A percentile compares a stretch with the other conserved stretches of the same genome.
Evolutionary conservation across 1,139 yeast species (phyloP).

Genomic region (Entelexis sorbosivorans): DNA sequence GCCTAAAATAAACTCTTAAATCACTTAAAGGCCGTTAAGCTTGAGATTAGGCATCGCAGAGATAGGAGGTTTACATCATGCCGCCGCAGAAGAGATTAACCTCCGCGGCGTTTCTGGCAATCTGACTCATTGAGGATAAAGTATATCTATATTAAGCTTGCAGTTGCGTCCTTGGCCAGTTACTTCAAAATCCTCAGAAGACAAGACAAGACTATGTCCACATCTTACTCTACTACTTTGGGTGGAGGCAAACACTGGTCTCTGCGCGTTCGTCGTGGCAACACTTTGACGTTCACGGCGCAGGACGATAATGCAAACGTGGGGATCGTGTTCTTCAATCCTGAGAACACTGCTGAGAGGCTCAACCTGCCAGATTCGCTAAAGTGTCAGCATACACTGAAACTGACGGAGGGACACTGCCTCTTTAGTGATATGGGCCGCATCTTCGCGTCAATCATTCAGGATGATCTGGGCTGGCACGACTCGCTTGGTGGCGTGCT

Average conservation of each 20-base stretch:
- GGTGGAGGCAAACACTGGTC: constrained; percentile 16
- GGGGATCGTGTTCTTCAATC: constrained; percentile 14
- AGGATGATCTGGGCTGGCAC: constrained; percentile 14
- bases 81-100: too few species aligned
- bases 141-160: too few species aligned
- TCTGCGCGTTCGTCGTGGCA: constrained; percentile 9
- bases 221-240: constrained; percentile 1
- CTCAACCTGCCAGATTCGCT: constrained; percentile 13
- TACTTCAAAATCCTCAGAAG: too few species aligned
- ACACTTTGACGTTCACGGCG: constrained; percentile 13
- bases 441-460: constrained; percentile 10
- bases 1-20: too few species aligned
- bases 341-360: constrained; percentile 11
- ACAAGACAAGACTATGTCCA: too few species aligned
- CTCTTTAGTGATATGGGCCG: constrained; percentile 15
- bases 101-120: constrained; percentile 34
- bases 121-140: constrained; percentile 48
- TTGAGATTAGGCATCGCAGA: too few species aligned
- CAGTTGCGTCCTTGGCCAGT: too few species aligned
- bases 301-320: constrained; percentile 10
- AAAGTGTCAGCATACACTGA: constrained; percentile 15
- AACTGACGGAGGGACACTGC: constrained; percentile 11
- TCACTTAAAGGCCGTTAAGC: too few species aligned
- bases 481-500: constrained; percentile 14
- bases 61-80: too few species aligned